Conservation (phyloP, 164 flowering plant species). For the Chimonanthus praecox region DNA sequence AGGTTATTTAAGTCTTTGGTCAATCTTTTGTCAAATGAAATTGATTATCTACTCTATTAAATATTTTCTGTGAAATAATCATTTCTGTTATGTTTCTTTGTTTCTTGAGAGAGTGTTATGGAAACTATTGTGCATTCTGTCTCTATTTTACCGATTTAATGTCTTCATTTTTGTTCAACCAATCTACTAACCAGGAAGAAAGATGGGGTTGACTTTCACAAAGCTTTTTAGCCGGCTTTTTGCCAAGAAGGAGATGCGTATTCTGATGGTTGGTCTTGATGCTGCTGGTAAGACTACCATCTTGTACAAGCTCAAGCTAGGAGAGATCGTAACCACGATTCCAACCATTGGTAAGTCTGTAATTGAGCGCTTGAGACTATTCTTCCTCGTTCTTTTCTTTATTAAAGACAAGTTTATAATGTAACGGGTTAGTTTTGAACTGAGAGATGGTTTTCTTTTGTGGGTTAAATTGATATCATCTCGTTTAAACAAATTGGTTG, state of each 20-base stretch:
- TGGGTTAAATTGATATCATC: too few relatives aligned
- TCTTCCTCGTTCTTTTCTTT: background rate
- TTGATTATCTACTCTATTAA: background rate
- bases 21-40: too few relatives aligned
- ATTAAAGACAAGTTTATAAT: background rate
- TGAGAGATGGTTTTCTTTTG: too few relatives aligned
- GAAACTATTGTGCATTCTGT: background rate
- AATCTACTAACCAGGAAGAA: constrained; percentile 8
- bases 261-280: constrained; percentile 97
- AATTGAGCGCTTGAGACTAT: background rate
- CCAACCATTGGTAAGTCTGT: constrained; percentile 82
- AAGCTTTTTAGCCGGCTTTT: constrained; percentile 93
- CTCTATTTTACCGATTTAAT: background rate
- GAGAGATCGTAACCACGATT: constrained; percentile 92
- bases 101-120: background rate
- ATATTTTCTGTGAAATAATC: background rate
- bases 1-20: too few relatives aligned
- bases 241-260: constrained; percentile 96
- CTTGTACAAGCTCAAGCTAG: constrained; percentile 93
- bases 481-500: too few relatives aligned
- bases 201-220: constrained; percentile 83
- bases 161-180: background rate
- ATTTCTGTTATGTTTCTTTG: too few relatives aligned
- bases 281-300: constrained; percentile 99
- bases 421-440: background rate